phyloP scores from a whole-genome alignment of 495 filamentous ascomycete species.

The Peziza echinospora region DNA sequence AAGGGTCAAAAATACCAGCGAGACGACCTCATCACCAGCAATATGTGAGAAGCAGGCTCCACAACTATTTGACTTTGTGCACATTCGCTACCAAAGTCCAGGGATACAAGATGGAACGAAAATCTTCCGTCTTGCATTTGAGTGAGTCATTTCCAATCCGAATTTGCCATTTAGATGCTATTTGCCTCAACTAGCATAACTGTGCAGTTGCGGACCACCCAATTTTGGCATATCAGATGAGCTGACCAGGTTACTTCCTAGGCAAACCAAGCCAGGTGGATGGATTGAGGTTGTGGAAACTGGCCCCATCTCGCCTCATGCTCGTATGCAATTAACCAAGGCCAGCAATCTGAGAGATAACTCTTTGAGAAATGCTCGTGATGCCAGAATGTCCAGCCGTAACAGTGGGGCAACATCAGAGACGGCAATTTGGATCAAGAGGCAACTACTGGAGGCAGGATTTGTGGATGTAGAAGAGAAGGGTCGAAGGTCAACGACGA shows the following conservation, averaged over 20 bases:
- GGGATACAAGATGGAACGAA: constrained; percentile 12
- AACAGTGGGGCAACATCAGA: constrained; percentile 11
- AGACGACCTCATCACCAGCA: constrained; percentile 7
- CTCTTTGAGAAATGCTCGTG: too few relatives aligned
- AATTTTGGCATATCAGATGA: too few relatives aligned
- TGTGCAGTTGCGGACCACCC: too few relatives aligned
- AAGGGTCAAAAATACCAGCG: neutral
- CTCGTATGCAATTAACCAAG: neutral
- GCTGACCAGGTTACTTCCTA: neutral
- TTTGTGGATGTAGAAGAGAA: constrained; percentile 19
- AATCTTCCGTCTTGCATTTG: constrained; percentile 18
- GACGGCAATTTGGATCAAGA: constrained; percentile 17
- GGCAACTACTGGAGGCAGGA: constrained; percentile 14
- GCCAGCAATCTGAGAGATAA: neutral
- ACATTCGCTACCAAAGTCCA: constrained; percentile 18
- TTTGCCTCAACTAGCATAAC: too few relatives aligned
- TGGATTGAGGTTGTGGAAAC: constrained; percentile 19
- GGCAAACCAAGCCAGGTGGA: constrained; percentile 17
- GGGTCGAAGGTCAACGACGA: constrained; percentile 10
- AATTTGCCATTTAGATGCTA: neutral
- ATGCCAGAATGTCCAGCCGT: neutral
- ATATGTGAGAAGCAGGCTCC: constrained; percentile 12
- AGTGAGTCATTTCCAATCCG: constrained; percentile 7
- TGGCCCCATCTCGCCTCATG: constrained; percentile 6
- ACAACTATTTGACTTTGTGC: constrained; percentile 18